Evolutionary conservation across 1,139 yeast species (phyloP).

Genomic region (Pichia cactophila): DNA sequence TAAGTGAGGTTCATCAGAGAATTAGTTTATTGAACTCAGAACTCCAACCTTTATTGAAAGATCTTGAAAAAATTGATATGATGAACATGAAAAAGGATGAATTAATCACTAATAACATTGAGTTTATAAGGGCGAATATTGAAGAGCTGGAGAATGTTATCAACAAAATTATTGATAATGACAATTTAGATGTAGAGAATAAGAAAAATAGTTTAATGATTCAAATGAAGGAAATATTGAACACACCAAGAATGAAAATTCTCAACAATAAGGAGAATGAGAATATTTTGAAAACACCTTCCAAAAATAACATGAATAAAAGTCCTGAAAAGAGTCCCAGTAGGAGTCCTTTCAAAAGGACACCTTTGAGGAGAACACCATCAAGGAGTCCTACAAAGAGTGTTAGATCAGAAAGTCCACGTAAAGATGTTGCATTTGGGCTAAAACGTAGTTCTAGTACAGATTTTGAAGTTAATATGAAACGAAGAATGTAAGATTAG

Average conservation of each 20-base stretch:
- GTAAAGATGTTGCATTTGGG: conserved; percentile 5
- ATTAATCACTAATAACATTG: not conserved
- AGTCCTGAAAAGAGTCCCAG: not conserved
- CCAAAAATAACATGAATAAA: not conserved
- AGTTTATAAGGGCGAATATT: not conserved
- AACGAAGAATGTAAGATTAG: not conserved
- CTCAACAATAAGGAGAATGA: not conserved
- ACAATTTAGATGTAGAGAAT: not conserved
- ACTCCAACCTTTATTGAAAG: not conserved
- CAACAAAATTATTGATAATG: not conserved
- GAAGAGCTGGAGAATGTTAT: not conserved
- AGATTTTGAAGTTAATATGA: not conserved
- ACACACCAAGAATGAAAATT: not conserved
- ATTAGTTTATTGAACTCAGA: not conserved
- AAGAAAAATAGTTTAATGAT: not conserved
- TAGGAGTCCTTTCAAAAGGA: conserved; percentile 1
- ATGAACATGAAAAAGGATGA: not conserved
- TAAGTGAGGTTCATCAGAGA: not conserved
- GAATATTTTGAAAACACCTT: not conserved
- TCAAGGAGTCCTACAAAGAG: not conserved
- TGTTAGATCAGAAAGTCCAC: not conserved
- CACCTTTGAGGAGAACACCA: not conserved
- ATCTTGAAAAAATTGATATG: not conserved
- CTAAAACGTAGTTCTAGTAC: conserved; percentile 5
- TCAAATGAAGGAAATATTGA: not conserved